phyloP scores from a whole-genome alignment of 1,284 basidiomycete genomes.

The Sutorius eximius region DNA sequence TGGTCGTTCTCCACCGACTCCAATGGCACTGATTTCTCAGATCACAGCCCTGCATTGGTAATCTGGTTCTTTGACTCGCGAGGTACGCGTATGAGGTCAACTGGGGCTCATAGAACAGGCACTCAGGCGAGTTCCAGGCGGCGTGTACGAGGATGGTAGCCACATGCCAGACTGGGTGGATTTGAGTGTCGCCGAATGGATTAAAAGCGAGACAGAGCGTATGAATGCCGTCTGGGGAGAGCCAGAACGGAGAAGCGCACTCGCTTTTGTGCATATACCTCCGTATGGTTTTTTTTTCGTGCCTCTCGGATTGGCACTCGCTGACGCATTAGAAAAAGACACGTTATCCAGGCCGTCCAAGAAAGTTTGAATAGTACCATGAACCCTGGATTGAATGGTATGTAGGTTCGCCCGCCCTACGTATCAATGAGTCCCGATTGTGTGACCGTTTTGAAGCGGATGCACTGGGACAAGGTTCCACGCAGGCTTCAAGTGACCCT shows the following conservation, averaged over 20 bases:
- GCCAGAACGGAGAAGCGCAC: constrained; percentile 46
- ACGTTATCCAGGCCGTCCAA: constrained; percentile 54
- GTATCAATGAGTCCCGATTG: not conserved
- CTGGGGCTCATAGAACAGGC: not conserved
- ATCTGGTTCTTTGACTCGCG: constrained; percentile 75
- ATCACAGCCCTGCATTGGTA: constrained; percentile 49
- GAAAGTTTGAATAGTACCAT: constrained; percentile 44
- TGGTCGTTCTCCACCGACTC: not conserved
- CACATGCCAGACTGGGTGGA: constrained; percentile 68
- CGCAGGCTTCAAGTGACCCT: constrained; percentile 48
- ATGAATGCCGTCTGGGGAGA: constrained; percentile 59
- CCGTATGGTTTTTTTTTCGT: constrained; percentile 39
- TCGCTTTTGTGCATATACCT: constrained; percentile 73
- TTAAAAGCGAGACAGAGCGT: constrained; percentile 45
- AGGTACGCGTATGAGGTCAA: constrained; percentile 36
- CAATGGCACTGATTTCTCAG: constrained; percentile 29
- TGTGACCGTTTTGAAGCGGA: constrained; percentile 44
- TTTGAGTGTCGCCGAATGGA: constrained; percentile 58
- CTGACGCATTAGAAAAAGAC: constrained; percentile 35
- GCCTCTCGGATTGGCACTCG: not conserved
- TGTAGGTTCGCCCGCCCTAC: not conserved
- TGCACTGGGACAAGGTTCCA: constrained; percentile 53
- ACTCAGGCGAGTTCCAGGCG: constrained; percentile 39
- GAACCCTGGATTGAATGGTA: constrained; percentile 68
- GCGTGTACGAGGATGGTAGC: constrained; percentile 45